These are phyloP conservation scores for Arabidopsis hybrid DNA, from an alignment of 441 rosid genomes.

Conservation along the genomic window DNA sequence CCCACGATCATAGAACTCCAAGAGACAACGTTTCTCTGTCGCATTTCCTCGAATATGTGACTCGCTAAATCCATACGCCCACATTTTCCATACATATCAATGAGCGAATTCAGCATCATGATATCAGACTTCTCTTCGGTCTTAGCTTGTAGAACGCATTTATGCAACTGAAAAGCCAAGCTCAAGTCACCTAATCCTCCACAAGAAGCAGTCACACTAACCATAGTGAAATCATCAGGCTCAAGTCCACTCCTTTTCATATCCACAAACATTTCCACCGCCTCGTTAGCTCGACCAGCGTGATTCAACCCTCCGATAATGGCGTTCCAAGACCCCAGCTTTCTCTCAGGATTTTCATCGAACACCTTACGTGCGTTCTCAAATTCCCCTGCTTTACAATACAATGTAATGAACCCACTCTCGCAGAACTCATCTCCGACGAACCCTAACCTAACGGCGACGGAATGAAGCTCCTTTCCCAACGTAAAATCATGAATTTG, in stretches of 20 bases:
- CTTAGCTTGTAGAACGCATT: constrained; percentile 65
- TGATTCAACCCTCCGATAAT: constrained; percentile 68
- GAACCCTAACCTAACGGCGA: constrained; percentile 63
- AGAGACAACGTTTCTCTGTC: constrained; percentile 64
- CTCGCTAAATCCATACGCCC: constrained; percentile 81
- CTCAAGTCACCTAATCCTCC: constrained; percentile 72
- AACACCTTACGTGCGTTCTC: constrained; percentile 63
- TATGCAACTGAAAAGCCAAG: constrained; percentile 78
- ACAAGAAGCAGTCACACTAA: constrained; percentile 76
- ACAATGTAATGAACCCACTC: constrained; percentile 70
- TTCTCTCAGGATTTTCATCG: constrained; percentile 72
- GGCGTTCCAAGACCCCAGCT: constrained; percentile 91
- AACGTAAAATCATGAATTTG: constrained; percentile 49
- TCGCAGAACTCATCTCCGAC: constrained; percentile 69
- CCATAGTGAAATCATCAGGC: constrained; percentile 84
- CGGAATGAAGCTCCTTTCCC: constrained; percentile 73
- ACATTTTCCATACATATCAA: constrained; percentile 85
- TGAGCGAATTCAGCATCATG: constrained; percentile 76
- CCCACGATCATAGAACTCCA: constrained; percentile 87
- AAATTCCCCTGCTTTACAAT: constrained; percentile 61
- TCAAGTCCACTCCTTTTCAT: constrained; percentile 62
- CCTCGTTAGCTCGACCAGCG: constrained; percentile 62
- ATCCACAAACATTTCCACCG: constrained; percentile 64
- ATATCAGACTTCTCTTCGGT: constrained; percentile 52
- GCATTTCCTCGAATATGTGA: constrained; percentile 59